A percentile compares a stretch with the other conserved stretches of the same genome.
phyloP scores from a whole-genome alignment of 768 basidiomycete genomes.

The Boletus patriciae region DNA sequence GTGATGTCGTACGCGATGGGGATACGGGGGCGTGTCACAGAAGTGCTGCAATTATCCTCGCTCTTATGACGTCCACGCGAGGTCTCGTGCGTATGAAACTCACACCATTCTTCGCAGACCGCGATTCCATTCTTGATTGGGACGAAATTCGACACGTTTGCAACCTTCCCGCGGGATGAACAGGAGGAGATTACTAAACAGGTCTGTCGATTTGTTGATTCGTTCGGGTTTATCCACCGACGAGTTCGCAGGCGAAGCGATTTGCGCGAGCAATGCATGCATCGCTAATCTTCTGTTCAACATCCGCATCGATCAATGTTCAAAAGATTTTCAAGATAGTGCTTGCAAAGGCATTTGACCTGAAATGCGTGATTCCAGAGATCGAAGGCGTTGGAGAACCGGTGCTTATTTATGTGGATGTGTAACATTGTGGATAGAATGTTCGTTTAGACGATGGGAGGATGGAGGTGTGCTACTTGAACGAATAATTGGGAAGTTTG shows the following conservation, averaged over 20 bases:
- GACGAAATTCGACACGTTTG: slow-evolving; percentile 97
- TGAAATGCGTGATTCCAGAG: slow-evolving; percentile 98
- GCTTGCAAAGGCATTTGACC: slow-evolving; percentile 93
- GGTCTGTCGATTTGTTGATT: slow-evolving; percentile 42
- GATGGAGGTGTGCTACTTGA: slow-evolving; percentile 19
- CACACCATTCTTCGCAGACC: slow-evolving; percentile 53
- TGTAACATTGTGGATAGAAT: slow-evolving; percentile 34
- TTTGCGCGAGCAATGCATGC: slow-evolving; percentile 99
- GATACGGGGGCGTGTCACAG: not conserved
- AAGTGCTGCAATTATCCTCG: not conserved
- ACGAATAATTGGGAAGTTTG: slow-evolving; percentile 8
- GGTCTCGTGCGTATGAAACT: slow-evolving; percentile 15
- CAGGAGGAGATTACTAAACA: slow-evolving; percentile 99
- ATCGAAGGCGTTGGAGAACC: slow-evolving; percentile 97
- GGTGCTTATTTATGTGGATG: slow-evolving; percentile 88
- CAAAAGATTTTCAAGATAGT: slow-evolving; percentile 99
- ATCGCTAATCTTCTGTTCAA: slow-evolving; percentile 99
- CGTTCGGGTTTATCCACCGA: slow-evolving; percentile 6
- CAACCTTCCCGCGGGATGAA: slow-evolving; percentile 93
- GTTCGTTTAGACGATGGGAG: slow-evolving; percentile 19
- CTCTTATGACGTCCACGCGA: slow-evolving; percentile 4
- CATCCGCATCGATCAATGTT: slow-evolving; percentile 97
- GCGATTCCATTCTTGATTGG: slow-evolving; percentile 98
- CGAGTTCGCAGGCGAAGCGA: slow-evolving; percentile 73
- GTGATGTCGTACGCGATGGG: not conserved